Evolutionary conservation across 129 eudicot genomes (phyloP), one percentile per base, ranked within the genome.

Genomic region (Logfia minima): DNA sequence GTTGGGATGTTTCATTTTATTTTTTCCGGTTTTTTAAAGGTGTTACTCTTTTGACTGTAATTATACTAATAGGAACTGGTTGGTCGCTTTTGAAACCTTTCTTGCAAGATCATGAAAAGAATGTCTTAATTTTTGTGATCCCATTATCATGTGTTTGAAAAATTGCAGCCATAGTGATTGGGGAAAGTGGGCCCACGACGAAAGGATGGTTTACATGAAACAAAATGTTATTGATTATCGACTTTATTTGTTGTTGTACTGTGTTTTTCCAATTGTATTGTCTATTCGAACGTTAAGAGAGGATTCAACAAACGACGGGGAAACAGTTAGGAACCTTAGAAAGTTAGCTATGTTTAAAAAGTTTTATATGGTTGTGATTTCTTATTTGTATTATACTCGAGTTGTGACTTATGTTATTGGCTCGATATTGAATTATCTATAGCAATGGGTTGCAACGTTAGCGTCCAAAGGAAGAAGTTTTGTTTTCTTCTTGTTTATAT

Each of bases 81-180:
- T 86, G 90, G 90, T 86, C 87, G 26, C 69, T 83, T 35, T 56
- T 86, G 65, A 86, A 86, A 79, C 90, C 86, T 0, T 84, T 39
- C 41, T 53, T 86, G 23, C 87, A 83, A 65, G 87, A 83, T 1
- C 73, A 83, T 4, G 87, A 86, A 34, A 86, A 86, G 68, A 75
- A 70, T 60, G 82, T 86, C 8, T 37, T 86, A 51, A 81, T 81
- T 72, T 68, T 81, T n/a, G 85, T 83, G 26, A 86, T 86, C 22
- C 90, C 87, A 0, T 72, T 83, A 37, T n/a, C 90, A 81, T 62
- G 87, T 86, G 14, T 16, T 83, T 3, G 82, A 80, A 13, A 81
- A 83, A 65, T 83, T 0, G 84, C 79, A 4, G 77, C 81, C 1
- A 68, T 75, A 21, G 78, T 81, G 9, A 82, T 81, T n/a, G 78